A percentile compares a stretch with the other conserved stretches of the same genome.
Conservation (phyloP, 2,329 filamentous ascomycete genomes). For the Nigrograna mackinnonii region DNA sequence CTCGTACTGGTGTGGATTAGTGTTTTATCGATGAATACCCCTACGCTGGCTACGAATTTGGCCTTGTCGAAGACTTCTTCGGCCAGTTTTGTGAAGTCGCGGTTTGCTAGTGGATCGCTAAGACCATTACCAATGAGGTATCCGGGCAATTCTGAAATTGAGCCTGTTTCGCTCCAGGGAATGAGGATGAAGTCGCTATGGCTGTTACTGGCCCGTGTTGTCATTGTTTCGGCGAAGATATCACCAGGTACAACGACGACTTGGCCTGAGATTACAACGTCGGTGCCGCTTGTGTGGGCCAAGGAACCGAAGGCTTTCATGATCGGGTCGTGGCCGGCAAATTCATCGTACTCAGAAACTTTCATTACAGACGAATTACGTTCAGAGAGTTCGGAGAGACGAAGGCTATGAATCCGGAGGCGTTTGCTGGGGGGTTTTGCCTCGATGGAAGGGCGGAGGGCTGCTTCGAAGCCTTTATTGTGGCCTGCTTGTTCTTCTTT, state of each 20-base stretch:
- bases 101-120: not conserved
- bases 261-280: slow-evolving; percentile 62
- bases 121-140: not conserved
- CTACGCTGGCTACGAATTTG: not conserved
- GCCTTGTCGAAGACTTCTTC: not conserved
- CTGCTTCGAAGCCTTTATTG: slow-evolving; percentile 20
- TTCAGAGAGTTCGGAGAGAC: slow-evolving; percentile 84
- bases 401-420: slow-evolving; percentile 79
- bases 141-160: slow-evolving; percentile 64
- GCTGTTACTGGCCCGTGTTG: slow-evolving; percentile 60
- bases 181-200: slow-evolving; percentile 72
- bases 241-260: slow-evolving; percentile 78
- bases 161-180: slow-evolving; percentile 86
- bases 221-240: slow-evolving; percentile 78
- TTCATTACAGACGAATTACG: slow-evolving; percentile 96
- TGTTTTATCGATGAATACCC: not conserved
- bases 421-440: slow-evolving; percentile 32
- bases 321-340: slow-evolving; percentile 70
- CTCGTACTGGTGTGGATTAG: not conserved
- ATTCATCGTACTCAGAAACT: slow-evolving; percentile 79
- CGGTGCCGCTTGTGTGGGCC: slow-evolving; percentile 55
- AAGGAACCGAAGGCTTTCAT: slow-evolving; percentile 91
- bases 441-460: slow-evolving; percentile 32
- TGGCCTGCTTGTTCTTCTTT: slow-evolving; percentile 29
- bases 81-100: not conserved